Conservation (phyloP, 305 asterid species). For the Fraxinus xanthoxyloides region DNA sequence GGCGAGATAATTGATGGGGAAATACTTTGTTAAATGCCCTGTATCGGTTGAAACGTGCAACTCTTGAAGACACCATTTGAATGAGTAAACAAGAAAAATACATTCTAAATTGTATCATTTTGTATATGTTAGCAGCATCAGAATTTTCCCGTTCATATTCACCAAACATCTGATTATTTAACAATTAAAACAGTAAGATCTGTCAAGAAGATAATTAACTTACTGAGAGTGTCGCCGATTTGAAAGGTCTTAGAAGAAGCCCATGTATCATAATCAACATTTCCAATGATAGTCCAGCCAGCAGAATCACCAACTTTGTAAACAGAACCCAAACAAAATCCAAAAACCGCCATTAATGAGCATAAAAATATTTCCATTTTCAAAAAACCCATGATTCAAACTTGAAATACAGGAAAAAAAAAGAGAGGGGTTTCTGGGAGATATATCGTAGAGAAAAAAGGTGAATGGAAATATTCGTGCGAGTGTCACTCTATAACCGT, state of each 20-base stretch:
- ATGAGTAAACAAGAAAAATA: background rate
- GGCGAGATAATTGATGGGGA: no score
- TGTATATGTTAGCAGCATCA: background rate
- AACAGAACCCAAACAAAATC: background rate
- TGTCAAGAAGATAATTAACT: background rate
- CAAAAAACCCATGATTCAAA: background rate
- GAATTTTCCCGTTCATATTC: background rate
- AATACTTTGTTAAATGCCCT: background rate
- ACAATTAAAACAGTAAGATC: background rate
- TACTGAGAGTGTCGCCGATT: constrained; percentile 20
- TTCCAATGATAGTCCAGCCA: constrained; percentile 21
- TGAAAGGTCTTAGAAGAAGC: constrained; percentile 19
- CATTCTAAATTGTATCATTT: background rate
- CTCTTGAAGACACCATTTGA: background rate
- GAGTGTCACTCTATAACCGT: background rate
- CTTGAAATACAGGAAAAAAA: background rate
- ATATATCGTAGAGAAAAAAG: background rate
- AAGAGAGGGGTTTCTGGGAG: background rate
- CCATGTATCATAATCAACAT: constrained; percentile 18
- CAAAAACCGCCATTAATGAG: constrained; percentile 9
- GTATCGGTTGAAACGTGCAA: background rate
- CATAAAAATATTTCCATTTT: background rate
- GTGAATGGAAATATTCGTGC: background rate
- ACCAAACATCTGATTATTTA: background rate
- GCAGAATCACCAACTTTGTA: constrained; percentile 21